Base-by-base conservation (phyloP, 768 basidiomycete species). In the Phaeolepiota aurea region DNA sequence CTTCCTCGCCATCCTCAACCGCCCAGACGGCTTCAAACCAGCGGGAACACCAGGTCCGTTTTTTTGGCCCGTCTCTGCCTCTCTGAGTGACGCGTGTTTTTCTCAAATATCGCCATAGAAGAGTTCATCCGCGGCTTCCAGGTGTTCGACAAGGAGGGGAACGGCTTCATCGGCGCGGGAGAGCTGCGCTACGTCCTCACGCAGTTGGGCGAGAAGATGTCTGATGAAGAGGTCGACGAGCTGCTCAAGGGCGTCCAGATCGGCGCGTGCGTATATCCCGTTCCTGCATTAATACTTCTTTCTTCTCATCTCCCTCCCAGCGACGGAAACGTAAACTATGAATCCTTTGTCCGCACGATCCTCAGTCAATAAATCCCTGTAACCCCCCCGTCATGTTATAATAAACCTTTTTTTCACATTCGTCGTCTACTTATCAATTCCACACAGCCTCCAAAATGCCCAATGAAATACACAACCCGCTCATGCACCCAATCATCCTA, bases 41-140 rank as follows among this genome's bases (percentile, higher is more conserved):
- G 91, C 93, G 9, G 93, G 93, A 3, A 94, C 92, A 32, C 87
- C 90, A 44, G 91, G 92, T 90, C 42, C 51, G 77, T 59, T 32
- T 12, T 19, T 32, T n/a, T 28, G 25, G 25, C 25, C 25, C 25
- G n/a, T 28, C n/a, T 7, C n/a, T 7, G 7, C 25, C 25, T 28
- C n/a, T 28, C 7, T n/a, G n/a, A 28, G 7, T 28, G 7, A 7
- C n/a, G 25, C 7, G n/a, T 28, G 25, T 28, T 7, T 28, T 28
- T 7, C 25, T 28, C 7, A n/a, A 28, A 28, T 28, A n/a, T 7
- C 7, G n/a, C 7, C 25, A 14, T 57, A 94, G 94, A 97, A 73
- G 96, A 99, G 57, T 99, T 99, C 68, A 90, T 97, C 54, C 90
- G 96, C 37, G 96, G 93, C 5, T 99, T 99, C 76, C 93, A 97